Percentiles rank a stretch among this genome's conserved stretches.
Conservation (phyloP, 129 eudicot genomes). For the Tanacetum coccineum region DNA sequence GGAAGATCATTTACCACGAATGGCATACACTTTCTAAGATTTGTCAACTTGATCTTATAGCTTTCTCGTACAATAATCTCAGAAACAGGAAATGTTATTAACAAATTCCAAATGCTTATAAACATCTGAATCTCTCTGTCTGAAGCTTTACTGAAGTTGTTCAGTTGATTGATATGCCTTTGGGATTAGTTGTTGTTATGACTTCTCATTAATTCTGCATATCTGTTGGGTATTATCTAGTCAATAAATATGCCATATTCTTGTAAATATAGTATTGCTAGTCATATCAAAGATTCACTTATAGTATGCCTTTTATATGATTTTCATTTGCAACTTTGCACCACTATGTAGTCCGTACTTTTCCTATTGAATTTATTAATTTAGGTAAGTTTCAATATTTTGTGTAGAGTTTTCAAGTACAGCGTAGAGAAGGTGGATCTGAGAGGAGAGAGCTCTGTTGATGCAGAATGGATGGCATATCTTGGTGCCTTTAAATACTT, state of each 20-base stretch:
- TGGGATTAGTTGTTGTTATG: constrained; percentile 1
- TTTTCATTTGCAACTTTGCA: not conserved
- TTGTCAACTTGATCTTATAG: constrained; percentile 3
- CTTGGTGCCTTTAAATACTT: constrained; percentile 71
- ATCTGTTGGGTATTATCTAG: too few species aligned
- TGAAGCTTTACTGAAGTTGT: not conserved
- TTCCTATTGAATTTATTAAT: constrained; percentile 7
- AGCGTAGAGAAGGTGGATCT: constrained; percentile 70
- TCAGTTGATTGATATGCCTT: not conserved
- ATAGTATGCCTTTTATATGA: not conserved
- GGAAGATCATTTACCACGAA: not conserved
- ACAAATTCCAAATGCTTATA: constrained; percentile 3
- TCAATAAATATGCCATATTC: not conserved
- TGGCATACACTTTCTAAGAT: not conserved
- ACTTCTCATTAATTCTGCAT: not conserved
- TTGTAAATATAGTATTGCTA: constrained; percentile 1
- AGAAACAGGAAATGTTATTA: constrained; percentile 3
- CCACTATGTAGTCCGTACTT: not conserved
- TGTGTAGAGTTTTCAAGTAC: constrained; percentile 70
- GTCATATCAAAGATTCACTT: constrained; percentile 13
- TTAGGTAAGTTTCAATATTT: constrained; percentile 8
- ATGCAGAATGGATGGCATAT: constrained; percentile 98
- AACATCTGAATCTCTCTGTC: constrained; percentile 7
- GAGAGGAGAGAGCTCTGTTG: constrained; percentile 76
- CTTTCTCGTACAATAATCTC: not conserved